A percentile compares a stretch with the other conserved stretches of the same genome.
Evolutionary conservation across 495 filamentous ascomycete species (phyloP).

Genomic region (Lophiostoma macrostomum): DNA sequence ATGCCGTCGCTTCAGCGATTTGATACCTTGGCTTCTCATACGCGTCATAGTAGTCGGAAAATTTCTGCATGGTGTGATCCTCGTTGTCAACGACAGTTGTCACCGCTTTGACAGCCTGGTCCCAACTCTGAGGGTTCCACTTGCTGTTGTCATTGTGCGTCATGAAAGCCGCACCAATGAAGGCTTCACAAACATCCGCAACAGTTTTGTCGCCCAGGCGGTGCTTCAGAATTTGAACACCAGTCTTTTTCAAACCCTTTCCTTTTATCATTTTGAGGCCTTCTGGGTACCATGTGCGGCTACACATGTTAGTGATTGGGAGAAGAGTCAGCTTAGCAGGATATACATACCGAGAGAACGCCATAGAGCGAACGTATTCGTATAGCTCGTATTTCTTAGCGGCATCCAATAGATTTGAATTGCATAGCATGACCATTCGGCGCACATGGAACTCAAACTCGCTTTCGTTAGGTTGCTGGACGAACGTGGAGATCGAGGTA

Average conservation of each 20-base stretch:
- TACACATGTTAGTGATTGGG: constrained; percentile 17
- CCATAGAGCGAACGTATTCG: constrained; percentile 75
- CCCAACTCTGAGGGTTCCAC: constrained; percentile 55
- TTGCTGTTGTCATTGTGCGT: constrained; percentile 48
- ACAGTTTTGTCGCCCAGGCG: constrained; percentile 81
- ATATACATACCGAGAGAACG: constrained; percentile 64
- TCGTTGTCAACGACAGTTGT: constrained; percentile 65
- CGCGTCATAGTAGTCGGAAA: constrained; percentile 65
- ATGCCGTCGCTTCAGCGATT: constrained; percentile 51
- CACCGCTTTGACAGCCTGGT: constrained; percentile 81
- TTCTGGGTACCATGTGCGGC: constrained; percentile 78
- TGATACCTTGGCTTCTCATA: constrained; percentile 77
- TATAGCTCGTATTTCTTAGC: constrained; percentile 66
- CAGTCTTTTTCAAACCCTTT: constrained; percentile 55
- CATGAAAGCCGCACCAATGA: constrained; percentile 86
- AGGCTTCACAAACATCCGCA: constrained; percentile 94
- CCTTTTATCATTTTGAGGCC: constrained; percentile 64
- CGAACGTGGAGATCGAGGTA: constrained; percentile 81
- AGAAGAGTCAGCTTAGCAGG: constrained; percentile 9
- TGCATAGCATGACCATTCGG: constrained; percentile 89
- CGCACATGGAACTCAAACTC: constrained; percentile 88
- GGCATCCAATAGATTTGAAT: constrained; percentile 78
- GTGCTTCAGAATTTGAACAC: constrained; percentile 56
- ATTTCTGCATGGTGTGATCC: constrained; percentile 66
- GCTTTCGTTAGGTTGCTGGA: constrained; percentile 68